Evolutionary conservation across 2,329 filamentous ascomycete species (phyloP).

Genomic region (Microcyclospora pomicola): DNA sequence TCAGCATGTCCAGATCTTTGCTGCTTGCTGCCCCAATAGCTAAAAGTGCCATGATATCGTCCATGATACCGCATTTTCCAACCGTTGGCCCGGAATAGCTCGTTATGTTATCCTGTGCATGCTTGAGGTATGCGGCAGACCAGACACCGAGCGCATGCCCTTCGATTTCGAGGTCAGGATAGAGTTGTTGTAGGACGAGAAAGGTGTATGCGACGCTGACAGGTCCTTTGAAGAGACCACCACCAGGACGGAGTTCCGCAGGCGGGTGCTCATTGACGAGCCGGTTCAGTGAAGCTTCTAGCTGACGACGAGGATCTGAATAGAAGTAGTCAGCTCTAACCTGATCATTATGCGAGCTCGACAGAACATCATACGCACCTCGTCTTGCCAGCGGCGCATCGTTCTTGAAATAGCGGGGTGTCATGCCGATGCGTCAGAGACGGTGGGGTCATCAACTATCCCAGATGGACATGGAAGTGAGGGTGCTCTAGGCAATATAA

Average conservation of each 20-base stretch:
- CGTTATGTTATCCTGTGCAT: constrained; percentile 36
- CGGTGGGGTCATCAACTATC: not conserved
- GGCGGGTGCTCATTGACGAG: constrained; percentile 36
- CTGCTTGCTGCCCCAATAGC: constrained; percentile 37
- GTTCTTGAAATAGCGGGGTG: constrained; percentile 28
- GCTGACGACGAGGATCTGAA: constrained; percentile 35
- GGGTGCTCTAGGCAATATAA: too few species aligned
- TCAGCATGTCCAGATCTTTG: constrained; percentile 35
- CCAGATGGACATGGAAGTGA: too few species aligned
- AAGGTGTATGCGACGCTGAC: constrained; percentile 37
- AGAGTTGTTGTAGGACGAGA: constrained; percentile 35
- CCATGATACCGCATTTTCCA: constrained; percentile 35
- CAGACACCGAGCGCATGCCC: constrained; percentile 34
- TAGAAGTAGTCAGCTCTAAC: constrained; percentile 2
- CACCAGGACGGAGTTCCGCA: constrained; percentile 30
- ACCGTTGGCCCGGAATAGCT: constrained; percentile 33
- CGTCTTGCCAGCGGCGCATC: constrained; percentile 23
- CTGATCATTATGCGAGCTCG: not conserved
- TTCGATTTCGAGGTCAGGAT: constrained; percentile 34
- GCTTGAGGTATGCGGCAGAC: constrained; percentile 37
- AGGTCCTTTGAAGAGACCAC: constrained; percentile 38
- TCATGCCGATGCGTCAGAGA: constrained; percentile 9
- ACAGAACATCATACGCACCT: constrained; percentile 10
- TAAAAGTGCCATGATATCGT: constrained; percentile 37
- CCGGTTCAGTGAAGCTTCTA: constrained; percentile 36